phyloP scores from a whole-genome alignment of 2,329 filamentous ascomycete genomes.

The Hypoxylon sp. region DNA sequence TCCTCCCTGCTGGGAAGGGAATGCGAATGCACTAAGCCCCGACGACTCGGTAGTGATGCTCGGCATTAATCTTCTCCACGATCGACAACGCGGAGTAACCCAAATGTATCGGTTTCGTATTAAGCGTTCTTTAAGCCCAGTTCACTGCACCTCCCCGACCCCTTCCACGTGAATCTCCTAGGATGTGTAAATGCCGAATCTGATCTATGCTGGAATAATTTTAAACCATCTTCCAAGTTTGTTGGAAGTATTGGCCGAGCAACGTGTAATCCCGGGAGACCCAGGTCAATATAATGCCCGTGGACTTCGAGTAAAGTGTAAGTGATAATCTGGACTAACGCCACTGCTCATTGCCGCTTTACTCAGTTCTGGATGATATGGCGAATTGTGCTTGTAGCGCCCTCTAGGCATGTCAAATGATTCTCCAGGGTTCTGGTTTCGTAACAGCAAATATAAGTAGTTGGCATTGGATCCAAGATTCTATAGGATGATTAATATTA shows the following conservation, averaged over 20 bases:
- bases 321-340: background rate
- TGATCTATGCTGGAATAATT: constrained; percentile 2
- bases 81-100: constrained; percentile 4
- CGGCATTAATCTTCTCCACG: constrained; percentile 4
- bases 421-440: background rate
- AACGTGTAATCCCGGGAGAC: background rate
- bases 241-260: background rate
- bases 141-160: background rate
- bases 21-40: background rate
- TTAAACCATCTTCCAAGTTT: background rate
- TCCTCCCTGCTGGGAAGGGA: background rate
- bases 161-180: constrained; percentile 2
- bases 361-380: background rate
- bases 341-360: background rate
- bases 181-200: constrained; percentile 1
- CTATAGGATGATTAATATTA: background rate
- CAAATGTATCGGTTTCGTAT: background rate
- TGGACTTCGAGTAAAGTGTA: background rate
- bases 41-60: constrained; percentile 19
- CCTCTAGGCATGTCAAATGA: background rate
- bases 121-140: background rate
- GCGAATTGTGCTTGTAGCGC: background rate
- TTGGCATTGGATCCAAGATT: background rate
- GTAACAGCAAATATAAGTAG: background rate
- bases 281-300: background rate